A percentile compares a stretch with the other conserved stretches of the same genome.
phyloP scores from a whole-genome alignment of 164 flowering plant species.

The Chimonanthus salicifolius region DNA sequence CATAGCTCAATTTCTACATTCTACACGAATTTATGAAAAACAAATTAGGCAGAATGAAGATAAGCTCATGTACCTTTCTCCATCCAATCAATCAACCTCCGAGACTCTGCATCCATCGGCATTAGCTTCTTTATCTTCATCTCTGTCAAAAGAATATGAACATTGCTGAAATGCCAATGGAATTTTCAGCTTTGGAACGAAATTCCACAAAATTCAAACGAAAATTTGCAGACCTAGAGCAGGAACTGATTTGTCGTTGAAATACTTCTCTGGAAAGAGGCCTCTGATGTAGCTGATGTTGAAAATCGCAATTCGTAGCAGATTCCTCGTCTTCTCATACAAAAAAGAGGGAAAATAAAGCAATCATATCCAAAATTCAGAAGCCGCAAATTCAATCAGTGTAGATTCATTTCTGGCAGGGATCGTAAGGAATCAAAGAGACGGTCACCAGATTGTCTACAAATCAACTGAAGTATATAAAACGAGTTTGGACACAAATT shows the following conservation, averaged over 20 bases:
- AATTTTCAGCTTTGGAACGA: background rate
- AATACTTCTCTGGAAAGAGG: conserved; percentile 88
- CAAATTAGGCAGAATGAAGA: background rate
- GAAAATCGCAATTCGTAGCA: conserved; percentile 91
- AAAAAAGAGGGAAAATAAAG: background rate
- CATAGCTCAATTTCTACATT: background rate
- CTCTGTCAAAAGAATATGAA: conserved; percentile 31
- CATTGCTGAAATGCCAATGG: background rate
- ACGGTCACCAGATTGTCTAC: background rate
- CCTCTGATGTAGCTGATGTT: conserved; percentile 96
- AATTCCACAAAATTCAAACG: background rate
- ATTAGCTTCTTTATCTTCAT: conserved; percentile 95
- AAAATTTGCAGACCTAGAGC: conserved; percentile 57
- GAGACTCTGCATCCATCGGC: conserved; percentile 94
- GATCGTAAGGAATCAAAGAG: background rate
- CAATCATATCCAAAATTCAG: background rate
- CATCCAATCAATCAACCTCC: conserved; percentile 95
- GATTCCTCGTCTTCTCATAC: conserved; percentile 65
- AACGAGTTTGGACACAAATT: too few relatives aligned
- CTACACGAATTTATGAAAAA: background rate
- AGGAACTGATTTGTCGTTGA: conserved; percentile 88
- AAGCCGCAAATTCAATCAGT: background rate
- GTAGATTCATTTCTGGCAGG: background rate
- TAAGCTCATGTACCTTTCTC: conserved; percentile 55
- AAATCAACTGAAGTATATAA: background rate